Evolutionary conservation across 2,329 filamentous ascomycete species (phyloP), one percentile per base, ranked within the genome.

Genomic region (Paraphoma sp.): DNA sequence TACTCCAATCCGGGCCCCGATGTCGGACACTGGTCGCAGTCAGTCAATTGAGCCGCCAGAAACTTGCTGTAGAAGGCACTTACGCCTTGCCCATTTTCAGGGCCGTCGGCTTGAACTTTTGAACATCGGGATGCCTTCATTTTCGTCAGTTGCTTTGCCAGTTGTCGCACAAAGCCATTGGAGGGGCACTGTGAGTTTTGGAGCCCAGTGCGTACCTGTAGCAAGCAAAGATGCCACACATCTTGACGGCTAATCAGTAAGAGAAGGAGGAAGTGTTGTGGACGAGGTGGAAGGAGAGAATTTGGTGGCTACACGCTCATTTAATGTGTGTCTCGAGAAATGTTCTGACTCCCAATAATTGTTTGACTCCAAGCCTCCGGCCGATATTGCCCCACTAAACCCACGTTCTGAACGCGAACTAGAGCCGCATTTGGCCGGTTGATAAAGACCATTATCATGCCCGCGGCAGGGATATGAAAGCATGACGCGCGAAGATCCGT

Each of bases 171-270:
- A 60, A 59, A 53, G 65, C 59, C 57, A 53, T 50, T 63, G 64
- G 64, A 64, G 59, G 63, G 60, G 70, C 69, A 53, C 59, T 59
- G 53, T 61, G 51, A 45, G 46, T 56, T 63, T 56, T 51, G 48
- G 60, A 55, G 53, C 31, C 59, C 33, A 42, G 42, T 30, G 57
- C 75, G 58, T 77, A 96, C 93, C 86, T 84, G 81, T 97, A 92
- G 82, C 93, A 97, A 72, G 92, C 93, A 80, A 97, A 97, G 76
- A 97, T 96, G 80, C 93, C 93, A 89, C 93, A 97, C 93, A 97
- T 97, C 71, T 78, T 90, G 83, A 51, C 56, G 48, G 55, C 54
- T 59, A 55, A 42, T 40, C 38, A 46, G 51, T 41, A 17, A 40
- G 49, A 50, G 50, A 45, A 41, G 44, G 47, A 38, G 33, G 31